Evolutionary conservation across 75 land plant genomes (phyloP), one percentile per base, ranked within the genome.

Genomic region (Gnetum montanum): DNA sequence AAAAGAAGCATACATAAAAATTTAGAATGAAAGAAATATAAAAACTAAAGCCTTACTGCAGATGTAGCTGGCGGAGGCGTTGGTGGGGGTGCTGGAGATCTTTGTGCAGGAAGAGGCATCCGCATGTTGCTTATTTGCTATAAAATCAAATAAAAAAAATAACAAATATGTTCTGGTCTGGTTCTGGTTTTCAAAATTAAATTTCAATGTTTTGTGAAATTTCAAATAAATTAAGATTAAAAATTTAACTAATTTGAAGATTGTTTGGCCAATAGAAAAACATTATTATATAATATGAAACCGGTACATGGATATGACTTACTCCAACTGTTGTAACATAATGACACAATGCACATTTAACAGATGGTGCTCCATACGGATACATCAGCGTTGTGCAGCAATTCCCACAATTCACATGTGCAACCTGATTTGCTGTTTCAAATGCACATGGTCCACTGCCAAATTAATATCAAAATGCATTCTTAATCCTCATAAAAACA

Each of bases 281-380:
- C n/a, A n/a, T n/a, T n/a, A n/a, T n/a, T n/a, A n/a, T n/a, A n/a
- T n/a, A n/a, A n/a, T n/a, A n/a, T n/a, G n/a, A n/a, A n/a, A n/a
- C n/a, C n/a, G n/a, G n/a, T n/a, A n/a, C n/a, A n/a, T 19, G 37
- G 26, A 56, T 16, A 26, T 38, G 10, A 70, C 83, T 72, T 33
- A 87, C 92, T 67, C 83, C 93, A 64, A 77, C 73, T 43, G 81
- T 50, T 20, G 98, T 89, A 35, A 93, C 90, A 71, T 76, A 89
- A 62, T 85, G 93, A 67, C 98, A 93, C 1, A 93, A 70, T 26
- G 98, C 85, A 76, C 98, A 94, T 67, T 94, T 94, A 2, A 94
- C 96, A 47, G 96, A 85, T 62, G 75, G 70, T 12, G 96, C 98
- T 56, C 96, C 96, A 54, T 77, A 89, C 47, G 88, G 91, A 65